A percentile compares a stretch with the other conserved stretches of the same genome.
Conservation (phyloP, 306 rosid species). For the Clitoria ternatea region DNA sequence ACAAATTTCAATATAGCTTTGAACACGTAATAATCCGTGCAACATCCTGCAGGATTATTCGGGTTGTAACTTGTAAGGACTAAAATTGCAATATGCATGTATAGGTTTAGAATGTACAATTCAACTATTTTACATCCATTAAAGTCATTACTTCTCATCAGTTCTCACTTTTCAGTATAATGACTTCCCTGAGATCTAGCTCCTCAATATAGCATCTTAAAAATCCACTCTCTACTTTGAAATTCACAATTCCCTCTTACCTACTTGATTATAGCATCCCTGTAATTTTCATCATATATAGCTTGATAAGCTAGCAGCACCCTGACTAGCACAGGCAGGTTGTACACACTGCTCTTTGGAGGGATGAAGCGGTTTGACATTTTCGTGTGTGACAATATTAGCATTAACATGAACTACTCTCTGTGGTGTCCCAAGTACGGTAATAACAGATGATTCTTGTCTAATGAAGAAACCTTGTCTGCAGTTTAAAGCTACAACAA, state of each 20-base stretch:
- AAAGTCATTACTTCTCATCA: not conserved
- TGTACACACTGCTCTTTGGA: slow-evolving; percentile 15
- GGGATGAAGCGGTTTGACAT: slow-evolving; percentile 12
- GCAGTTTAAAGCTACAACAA: slow-evolving; percentile 18
- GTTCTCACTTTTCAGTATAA: not conserved
- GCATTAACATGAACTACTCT: slow-evolving; percentile 20
- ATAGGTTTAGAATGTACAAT: slow-evolving; percentile 5
- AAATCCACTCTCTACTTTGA: not conserved
- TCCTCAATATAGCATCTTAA: slow-evolving; percentile 4
- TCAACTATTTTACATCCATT: slow-evolving; percentile 13
- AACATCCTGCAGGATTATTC: not conserved
- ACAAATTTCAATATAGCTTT: not conserved
- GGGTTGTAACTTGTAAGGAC: not conserved
- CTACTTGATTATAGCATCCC: not conserved
- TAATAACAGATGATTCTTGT: slow-evolving; percentile 17
- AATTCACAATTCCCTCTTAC: slow-evolving; percentile 10
- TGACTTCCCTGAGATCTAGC: slow-evolving; percentile 14
- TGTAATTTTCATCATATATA: not conserved
- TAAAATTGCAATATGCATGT: not conserved
- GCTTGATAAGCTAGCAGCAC: slow-evolving; percentile 1
- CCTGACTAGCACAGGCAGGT: not conserved
- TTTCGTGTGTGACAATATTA: not conserved
- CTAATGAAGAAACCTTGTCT: slow-evolving; percentile 24
- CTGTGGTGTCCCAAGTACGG: not conserved
- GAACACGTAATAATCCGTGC: not conserved